These are phyloP conservation scores for Russula abietina DNA, from an alignment of 768 basidiomycete species.

Conservation along the genomic window DNA sequence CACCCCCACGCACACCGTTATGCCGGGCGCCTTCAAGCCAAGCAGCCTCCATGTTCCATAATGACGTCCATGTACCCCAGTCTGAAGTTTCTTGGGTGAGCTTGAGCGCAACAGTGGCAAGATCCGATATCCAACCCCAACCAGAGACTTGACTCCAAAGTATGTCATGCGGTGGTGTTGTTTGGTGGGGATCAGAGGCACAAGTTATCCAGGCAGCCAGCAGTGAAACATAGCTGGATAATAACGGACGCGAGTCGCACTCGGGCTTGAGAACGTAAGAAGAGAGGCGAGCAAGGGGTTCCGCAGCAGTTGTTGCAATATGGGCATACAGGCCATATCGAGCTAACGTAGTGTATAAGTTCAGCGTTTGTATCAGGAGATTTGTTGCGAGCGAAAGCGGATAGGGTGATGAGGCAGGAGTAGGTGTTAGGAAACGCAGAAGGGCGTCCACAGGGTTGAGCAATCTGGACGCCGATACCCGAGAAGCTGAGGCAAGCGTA, in stretches of 20 bases:
- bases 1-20: conserved; percentile 64
- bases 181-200: conserved; percentile 86
- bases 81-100: conserved; percentile 32
- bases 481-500: conserved; percentile 56
- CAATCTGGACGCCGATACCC: conserved; percentile 56
- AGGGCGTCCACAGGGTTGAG: conserved; percentile 55
- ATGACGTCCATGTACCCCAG: conserved; percentile 31
- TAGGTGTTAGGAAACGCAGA: conserved; percentile 61
- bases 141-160: conserved; percentile 82
- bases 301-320: conserved; percentile 55
- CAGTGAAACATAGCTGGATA: conserved; percentile 50
- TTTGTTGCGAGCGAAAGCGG: conserved; percentile 33
- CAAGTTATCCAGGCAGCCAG: conserved; percentile 72
- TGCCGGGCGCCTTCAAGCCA: conserved; percentile 76
- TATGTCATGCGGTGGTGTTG: conserved; percentile 80
- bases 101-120: conserved; percentile 36
- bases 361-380: conserved; percentile 53
- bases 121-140: conserved; percentile 66
- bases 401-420: conserved; percentile 44
- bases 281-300: conserved; percentile 49
- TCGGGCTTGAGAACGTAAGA: conserved; percentile 39
- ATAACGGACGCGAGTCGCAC: conserved; percentile 36
- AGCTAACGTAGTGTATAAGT: conserved; percentile 58
- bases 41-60: conserved; percentile 51
- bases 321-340: conserved; percentile 75